Percentiles rank a stretch among this genome's conserved stretches.
Evolutionary conservation across 106 monocot genomes (phyloP).

Genomic region (Gastrodia elata): DNA sequence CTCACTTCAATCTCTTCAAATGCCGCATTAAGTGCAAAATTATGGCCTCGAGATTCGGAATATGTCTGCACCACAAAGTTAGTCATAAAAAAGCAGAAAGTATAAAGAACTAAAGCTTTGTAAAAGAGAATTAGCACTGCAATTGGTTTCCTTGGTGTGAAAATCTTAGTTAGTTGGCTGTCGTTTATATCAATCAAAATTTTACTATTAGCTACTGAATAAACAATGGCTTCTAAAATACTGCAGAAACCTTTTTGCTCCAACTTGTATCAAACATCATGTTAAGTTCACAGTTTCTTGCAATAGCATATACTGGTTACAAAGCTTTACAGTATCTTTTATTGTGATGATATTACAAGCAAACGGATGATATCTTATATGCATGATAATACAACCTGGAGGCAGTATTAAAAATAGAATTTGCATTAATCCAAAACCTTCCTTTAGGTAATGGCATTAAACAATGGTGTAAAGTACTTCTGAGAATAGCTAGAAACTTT

Average conservation of each 20-base stretch:
- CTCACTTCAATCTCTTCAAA: conserved; percentile 43
- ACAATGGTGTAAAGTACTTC: no score
- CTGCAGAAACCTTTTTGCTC: background rate
- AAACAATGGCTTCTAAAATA: background rate
- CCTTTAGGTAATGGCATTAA: no score
- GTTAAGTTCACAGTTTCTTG: no score
- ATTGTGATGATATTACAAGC: no score
- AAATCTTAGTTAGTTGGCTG: background rate
- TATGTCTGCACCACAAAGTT: conserved; percentile 47
- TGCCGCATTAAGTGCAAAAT: conserved; percentile 78
- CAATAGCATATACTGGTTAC: no score
- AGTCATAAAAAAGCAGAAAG: background rate
- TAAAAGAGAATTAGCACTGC: background rate
- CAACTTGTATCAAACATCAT: no score
- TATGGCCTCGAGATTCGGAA: conserved; percentile 75
- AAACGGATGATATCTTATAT: no score
- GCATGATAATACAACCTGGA: no score
- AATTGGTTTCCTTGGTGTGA: background rate
- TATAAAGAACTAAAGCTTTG: background rate
- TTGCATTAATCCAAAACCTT: no score
- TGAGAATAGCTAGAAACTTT: no score
- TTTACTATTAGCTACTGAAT: background rate
- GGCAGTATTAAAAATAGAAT: no score
- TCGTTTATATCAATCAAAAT: background rate
- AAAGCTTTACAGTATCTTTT: no score